These are phyloP conservation scores for Eutrema heterophyllum DNA, from an alignment of 345 rosid genomes.

Conservation along the genomic window DNA sequence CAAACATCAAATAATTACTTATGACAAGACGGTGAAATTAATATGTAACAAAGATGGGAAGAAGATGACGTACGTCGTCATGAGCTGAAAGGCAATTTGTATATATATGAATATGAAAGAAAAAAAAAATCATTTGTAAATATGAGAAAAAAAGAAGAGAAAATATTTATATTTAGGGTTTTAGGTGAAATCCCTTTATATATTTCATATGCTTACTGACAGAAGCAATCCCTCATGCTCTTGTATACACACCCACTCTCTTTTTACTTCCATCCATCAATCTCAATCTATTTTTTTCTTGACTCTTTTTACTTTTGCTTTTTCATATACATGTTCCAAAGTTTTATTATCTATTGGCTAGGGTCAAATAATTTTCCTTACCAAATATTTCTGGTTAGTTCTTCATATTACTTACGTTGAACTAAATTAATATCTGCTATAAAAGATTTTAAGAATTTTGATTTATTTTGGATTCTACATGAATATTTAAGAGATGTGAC, in stretches of 20 bases:
- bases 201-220: slow-evolving; percentile 34
- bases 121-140: neutral
- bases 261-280: slow-evolving; percentile 30
- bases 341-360: neutral
- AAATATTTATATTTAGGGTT: slow-evolving; percentile 12
- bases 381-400: neutral
- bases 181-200: slow-evolving; percentile 10
- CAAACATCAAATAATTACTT: slow-evolving; percentile 18
- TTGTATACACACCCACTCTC: slow-evolving; percentile 18
- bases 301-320: neutral
- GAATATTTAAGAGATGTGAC: neutral
- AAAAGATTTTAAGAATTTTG: neutral
- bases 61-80: slow-evolving; percentile 29
- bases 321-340: neutral
- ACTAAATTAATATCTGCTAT: neutral
- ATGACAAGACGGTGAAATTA: slow-evolving; percentile 32
- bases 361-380: neutral
- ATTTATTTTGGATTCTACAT: neutral
- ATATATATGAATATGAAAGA: neutral
- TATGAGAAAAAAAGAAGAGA: neutral
- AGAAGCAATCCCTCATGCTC: slow-evolving; percentile 36
- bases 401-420: neutral
- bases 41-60: slow-evolving; percentile 11
- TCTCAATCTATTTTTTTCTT: slow-evolving; percentile 15
- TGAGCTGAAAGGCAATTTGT: slow-evolving; percentile 17